Base-by-base conservation (phyloP, 2,329 filamentous ascomycete genomes). In the Calycina herbarum region DNA sequence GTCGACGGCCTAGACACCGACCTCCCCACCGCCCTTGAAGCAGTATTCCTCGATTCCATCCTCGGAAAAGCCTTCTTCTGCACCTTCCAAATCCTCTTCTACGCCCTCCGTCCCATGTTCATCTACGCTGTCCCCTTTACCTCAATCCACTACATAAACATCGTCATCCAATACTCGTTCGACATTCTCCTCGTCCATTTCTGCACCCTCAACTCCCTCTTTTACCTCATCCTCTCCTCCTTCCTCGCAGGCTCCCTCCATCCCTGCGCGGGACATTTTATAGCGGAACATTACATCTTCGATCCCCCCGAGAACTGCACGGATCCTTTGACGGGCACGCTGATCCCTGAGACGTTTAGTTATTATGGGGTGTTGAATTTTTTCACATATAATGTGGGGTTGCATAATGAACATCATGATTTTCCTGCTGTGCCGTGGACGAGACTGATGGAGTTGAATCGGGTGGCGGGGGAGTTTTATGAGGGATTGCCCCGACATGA, bases 21-120 rank as follows among this genome's bases (percentile, higher is more conserved):
- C 76, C 89, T 99, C 33, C 95, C 95, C 29, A 98, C 95, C 20
- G 88, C 92, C 59, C 79, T 97, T 61, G 95, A 99, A 82, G 94
- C 93, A 69, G 80, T 96, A 76, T 90, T 99, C 77, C 89, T 99
- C 74, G 92, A 99, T 82, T 97, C 93, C 7, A 89, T 99, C 73
- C 86, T 94, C 20, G 95, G 95, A 78, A 99, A 99, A 81, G 90
- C 95, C 71, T 99, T 99, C 83, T 99, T 99, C 85, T 94, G 91
- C 82, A 99, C 95, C 72, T 99, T 97, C 82, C 95, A 99, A 80
- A 97, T 99, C 78, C 86, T 99, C 77, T 99, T 99, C 85, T 99
- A 99, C 82, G 95, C 95, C 74, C 80, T 99, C 61, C 92, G 95
- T 17, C 95, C 95, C 67, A 97, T 98, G 90, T 89, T 94, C 80